phyloP scores from a whole-genome alignment of 805 yeast species.

The Ogataea kodamae region DNA sequence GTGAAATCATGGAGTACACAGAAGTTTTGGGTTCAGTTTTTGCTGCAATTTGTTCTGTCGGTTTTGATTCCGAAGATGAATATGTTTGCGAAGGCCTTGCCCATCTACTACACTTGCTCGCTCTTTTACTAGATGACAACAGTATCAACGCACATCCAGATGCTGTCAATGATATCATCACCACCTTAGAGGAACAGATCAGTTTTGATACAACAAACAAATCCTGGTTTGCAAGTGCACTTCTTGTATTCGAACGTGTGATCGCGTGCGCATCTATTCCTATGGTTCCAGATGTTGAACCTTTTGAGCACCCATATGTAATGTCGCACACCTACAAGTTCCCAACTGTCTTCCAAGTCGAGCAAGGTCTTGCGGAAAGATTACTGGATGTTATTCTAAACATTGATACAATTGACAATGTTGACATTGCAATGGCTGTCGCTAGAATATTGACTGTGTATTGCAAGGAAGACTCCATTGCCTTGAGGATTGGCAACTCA shows the following conservation, averaged over 20 bases:
- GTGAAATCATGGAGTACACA: slow-evolving; percentile 33
- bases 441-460: slow-evolving; percentile 54
- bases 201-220: slow-evolving; percentile 37
- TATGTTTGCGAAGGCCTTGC: slow-evolving; percentile 32
- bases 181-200: slow-evolving; percentile 36
- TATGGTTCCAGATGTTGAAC: slow-evolving; percentile 42
- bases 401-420: slow-evolving; percentile 38
- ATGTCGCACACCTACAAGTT: slow-evolving; percentile 17
- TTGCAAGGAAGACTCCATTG: slow-evolving; percentile 42
- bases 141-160: slow-evolving; percentile 36
- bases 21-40: slow-evolving; percentile 38
- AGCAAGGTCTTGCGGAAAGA: slow-evolving; percentile 21
- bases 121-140: slow-evolving; percentile 39
- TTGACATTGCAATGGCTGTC: slow-evolving; percentile 48
- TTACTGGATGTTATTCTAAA: slow-evolving; percentile 45
- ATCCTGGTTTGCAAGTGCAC: slow-evolving; percentile 58
- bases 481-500: slow-evolving; percentile 42
- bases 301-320: slow-evolving; percentile 16
- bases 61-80: slow-evolving; percentile 23
- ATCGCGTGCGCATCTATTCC: slow-evolving; percentile 53
- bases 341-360: slow-evolving; percentile 22
- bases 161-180: slow-evolving; percentile 35
- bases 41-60: slow-evolving; percentile 35
- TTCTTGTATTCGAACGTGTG: slow-evolving; percentile 53
- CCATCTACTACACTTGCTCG: slow-evolving; percentile 41